phyloP scores from a whole-genome alignment of 148 eudicot species.

The Beta vulgaris region DNA sequence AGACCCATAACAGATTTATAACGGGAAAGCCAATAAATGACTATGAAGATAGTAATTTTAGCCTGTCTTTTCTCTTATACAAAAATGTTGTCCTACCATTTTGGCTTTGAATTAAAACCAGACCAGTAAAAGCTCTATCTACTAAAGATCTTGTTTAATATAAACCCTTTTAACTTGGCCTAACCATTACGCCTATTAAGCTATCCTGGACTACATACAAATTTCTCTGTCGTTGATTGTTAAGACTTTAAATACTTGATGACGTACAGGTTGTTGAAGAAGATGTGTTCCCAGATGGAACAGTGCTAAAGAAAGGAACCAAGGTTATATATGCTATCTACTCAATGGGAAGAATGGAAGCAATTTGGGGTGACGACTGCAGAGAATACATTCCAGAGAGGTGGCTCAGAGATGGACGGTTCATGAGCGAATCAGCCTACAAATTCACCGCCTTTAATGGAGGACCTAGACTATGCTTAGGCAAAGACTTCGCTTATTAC shows the following conservation, averaged over 20 bases:
- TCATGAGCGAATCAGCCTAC: constrained; percentile 90
- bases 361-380: constrained; percentile 93
- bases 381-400: constrained; percentile 83
- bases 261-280: constrained; percentile 62
- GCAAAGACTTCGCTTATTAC: constrained; percentile 94
- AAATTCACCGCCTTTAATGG: constrained; percentile 94
- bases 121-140: too few species aligned
- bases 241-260: neutral
- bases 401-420: constrained; percentile 83
- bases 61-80: too few species aligned
- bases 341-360: constrained; percentile 95
- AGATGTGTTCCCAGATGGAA: constrained; percentile 92
- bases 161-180: too few species aligned
- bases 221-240: neutral
- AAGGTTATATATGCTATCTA: constrained; percentile 87
- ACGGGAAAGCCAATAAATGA: too few species aligned
- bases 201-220: neutral
- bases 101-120: too few species aligned
- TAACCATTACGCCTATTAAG: too few species aligned
- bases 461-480: constrained; percentile 90
- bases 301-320: constrained; percentile 72
- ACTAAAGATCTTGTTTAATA: too few species aligned
- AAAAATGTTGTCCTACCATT: too few species aligned
- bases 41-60: too few species aligned
- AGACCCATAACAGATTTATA: too few species aligned